Percentiles rank a stretch among this genome's conserved stretches.
Conservation (phyloP, 768 basidiomycete genomes). For the Suillus spraguei region DNA sequence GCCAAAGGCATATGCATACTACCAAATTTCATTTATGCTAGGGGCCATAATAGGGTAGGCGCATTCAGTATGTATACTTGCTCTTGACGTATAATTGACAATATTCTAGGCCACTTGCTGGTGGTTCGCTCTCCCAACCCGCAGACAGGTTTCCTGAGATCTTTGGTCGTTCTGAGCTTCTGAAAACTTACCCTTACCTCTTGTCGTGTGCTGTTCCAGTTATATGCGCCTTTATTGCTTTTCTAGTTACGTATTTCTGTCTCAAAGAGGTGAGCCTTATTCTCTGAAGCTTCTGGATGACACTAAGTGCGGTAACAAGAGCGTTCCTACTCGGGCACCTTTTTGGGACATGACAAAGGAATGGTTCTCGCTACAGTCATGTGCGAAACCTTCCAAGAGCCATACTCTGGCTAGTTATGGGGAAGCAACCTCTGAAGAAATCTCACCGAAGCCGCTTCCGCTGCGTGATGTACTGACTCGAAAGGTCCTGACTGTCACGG, state of each 20-base stretch:
- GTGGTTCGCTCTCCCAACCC: slow-evolving; percentile 65
- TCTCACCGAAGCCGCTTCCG: slow-evolving; percentile 36
- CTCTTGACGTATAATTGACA: no score
- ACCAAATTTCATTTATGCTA: slow-evolving; percentile 42
- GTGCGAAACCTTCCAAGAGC: background rate
- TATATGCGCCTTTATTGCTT: slow-evolving; percentile 51
- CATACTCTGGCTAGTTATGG: background rate
- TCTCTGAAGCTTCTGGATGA: background rate
- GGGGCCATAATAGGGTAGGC: no score
- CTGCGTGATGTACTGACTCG: slow-evolving; percentile 52
- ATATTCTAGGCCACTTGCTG: slow-evolving; percentile 23
- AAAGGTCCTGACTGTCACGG: slow-evolving; percentile 56
- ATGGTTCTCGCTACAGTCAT: background rate
- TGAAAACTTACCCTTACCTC: slow-evolving; percentile 72
- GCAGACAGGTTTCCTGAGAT: slow-evolving; percentile 62
- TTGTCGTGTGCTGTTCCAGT: slow-evolving; percentile 68
- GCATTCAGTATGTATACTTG: no score
- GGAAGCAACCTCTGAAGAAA: background rate
- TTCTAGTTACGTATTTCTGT: slow-evolving; percentile 49
- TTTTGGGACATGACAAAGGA: background rate
- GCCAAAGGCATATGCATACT: slow-evolving; percentile 52
- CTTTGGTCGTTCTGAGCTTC: slow-evolving; percentile 59
- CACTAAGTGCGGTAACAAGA: background rate
- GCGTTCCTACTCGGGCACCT: background rate
- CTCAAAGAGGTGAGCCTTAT: slow-evolving; percentile 51